These are phyloP conservation scores for Zostera marina DNA, from an alignment of 116 monocot species.

Conservation along the genomic window DNA sequence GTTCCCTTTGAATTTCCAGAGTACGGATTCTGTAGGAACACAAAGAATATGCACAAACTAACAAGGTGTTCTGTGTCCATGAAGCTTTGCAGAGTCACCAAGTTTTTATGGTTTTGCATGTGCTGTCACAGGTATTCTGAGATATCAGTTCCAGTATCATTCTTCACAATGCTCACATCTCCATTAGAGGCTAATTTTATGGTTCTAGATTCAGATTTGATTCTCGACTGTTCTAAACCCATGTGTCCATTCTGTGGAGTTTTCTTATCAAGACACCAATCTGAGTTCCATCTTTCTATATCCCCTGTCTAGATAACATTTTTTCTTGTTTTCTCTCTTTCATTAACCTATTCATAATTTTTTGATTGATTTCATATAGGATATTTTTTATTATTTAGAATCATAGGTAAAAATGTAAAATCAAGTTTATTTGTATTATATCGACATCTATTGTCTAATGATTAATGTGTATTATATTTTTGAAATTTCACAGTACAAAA, in stretches of 20 bases:
- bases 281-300: conserved; percentile 37
- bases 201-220: neutral
- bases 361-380: too few relatives aligned
- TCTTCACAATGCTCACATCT: conserved; percentile 31
- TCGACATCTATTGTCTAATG: too few relatives aligned
- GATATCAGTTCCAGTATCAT: conserved; percentile 25
- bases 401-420: too few relatives aligned
- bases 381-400: too few relatives aligned
- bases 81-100: conserved; percentile 26
- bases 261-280: conserved; percentile 32
- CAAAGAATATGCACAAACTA: conserved; percentile 27
- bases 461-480: too few relatives aligned
- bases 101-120: conserved; percentile 47
- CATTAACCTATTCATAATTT: too few relatives aligned
- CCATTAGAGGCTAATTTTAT: conserved; percentile 10
- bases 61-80: conserved; percentile 59
- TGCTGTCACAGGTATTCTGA: conserved; percentile 44
- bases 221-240: conserved; percentile 7
- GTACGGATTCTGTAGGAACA: conserved; percentile 26
- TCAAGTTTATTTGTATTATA: too few relatives aligned
- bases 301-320: conserved; percentile 23
- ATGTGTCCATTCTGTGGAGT: conserved; percentile 71
- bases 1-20: conserved; percentile 56
- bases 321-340: too few relatives aligned
- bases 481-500: too few relatives aligned